Conservation (phyloP, 2,329 filamentous ascomycete species). For the Aspergillus chevalieri region DNA sequence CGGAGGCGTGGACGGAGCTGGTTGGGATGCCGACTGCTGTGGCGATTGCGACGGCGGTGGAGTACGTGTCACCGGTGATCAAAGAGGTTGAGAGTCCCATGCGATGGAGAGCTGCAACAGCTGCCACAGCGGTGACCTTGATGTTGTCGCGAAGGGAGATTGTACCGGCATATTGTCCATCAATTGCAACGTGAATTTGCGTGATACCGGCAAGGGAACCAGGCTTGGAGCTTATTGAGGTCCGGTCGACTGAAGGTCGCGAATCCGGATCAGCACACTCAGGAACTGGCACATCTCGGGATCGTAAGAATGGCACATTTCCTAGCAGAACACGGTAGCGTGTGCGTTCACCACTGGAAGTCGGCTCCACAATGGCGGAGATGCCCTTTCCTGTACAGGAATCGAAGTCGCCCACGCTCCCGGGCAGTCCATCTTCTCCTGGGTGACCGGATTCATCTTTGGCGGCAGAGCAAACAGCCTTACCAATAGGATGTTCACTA, state of each 20-base stretch:
- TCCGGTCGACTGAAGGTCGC: conserved; percentile 16
- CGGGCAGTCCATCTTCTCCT: conserved; percentile 68
- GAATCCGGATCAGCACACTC: conserved; percentile 34
- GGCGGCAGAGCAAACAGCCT: conserved; percentile 70
- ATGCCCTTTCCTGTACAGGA: conserved; percentile 80
- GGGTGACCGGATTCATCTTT: conserved; percentile 69
- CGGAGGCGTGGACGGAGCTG: conserved; percentile 75
- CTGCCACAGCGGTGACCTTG: conserved; percentile 76
- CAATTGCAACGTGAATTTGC: conserved; percentile 84
- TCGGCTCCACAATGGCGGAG: conserved; percentile 72
- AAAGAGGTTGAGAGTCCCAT: conserved; percentile 86
- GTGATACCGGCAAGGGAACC: conserved; percentile 63
- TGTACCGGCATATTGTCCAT: conserved; percentile 71
- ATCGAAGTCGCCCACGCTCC: conserved; percentile 77
- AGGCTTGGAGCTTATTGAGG: conserved; percentile 25
- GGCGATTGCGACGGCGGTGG: conserved; percentile 79
- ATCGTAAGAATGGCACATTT: conserved; percentile 69
- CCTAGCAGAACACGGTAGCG: conserved; percentile 78
- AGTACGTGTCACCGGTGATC: conserved; percentile 84
- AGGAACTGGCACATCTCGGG: conserved; percentile 56
- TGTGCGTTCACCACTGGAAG: conserved; percentile 58
- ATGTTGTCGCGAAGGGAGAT: conserved; percentile 83
- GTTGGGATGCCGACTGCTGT: conserved; percentile 70
- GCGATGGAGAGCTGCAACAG: conserved; percentile 71
- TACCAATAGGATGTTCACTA: conserved; percentile 94